These are phyloP conservation scores for Amanita brunnescens DNA, from an alignment of 768 basidiomycete species.

Conservation along the genomic window DNA sequence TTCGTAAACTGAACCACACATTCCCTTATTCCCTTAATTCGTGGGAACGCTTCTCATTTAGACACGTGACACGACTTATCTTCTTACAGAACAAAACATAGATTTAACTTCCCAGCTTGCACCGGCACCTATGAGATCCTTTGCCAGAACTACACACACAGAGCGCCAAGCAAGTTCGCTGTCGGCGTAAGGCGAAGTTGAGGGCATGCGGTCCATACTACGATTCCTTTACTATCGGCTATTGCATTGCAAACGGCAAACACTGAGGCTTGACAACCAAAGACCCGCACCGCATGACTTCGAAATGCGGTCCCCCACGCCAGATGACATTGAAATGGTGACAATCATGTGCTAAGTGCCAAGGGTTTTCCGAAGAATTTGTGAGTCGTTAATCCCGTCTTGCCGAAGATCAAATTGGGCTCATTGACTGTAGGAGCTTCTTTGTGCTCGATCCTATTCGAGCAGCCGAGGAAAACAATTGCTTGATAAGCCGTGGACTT, in stretches of 20 bases:
- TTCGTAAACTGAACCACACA: background rate
- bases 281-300: background rate
- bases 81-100: too few species aligned
- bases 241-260: slow-evolving; percentile 41
- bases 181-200: too few species aligned
- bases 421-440: slow-evolving; percentile 29
- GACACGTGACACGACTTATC: too few species aligned
- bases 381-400: slow-evolving; percentile 30
- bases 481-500: slow-evolving; percentile 35
- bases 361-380: slow-evolving; percentile 47
- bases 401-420: background rate
- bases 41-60: too few species aligned
- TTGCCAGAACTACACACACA: too few species aligned
- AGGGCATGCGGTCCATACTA: slow-evolving; percentile 65
- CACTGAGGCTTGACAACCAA: slow-evolving; percentile 20
- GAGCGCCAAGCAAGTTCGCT: too few species aligned
- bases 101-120: too few species aligned
- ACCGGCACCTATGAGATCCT: too few species aligned
- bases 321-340: slow-evolving; percentile 28
- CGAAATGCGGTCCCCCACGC: slow-evolving; percentile 35
- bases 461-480: slow-evolving; percentile 42
- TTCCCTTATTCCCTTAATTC: too few species aligned
- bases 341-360: slow-evolving; percentile 44
- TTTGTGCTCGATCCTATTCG: slow-evolving; percentile 35
- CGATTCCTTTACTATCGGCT: slow-evolving; percentile 46